phyloP scores from a whole-genome alignment of 768 basidiomycete species.

The Hygrocybe punicea region DNA sequence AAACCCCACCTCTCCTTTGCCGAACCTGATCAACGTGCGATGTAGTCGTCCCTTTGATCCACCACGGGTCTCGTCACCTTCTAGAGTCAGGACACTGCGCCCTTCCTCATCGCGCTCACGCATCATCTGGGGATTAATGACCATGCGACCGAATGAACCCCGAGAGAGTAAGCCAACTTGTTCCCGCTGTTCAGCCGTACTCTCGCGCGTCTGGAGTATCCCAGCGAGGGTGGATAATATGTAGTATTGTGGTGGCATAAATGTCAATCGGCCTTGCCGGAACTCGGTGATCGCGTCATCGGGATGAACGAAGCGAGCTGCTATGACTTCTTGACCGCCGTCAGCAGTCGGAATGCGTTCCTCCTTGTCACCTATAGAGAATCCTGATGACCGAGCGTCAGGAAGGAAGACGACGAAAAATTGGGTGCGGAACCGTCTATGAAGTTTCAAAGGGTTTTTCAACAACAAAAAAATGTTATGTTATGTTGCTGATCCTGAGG shows the following conservation, averaged over 20 bases:
- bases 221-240: slow-evolving; percentile 58
- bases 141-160: slow-evolving; percentile 59
- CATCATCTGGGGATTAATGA: slow-evolving; percentile 50
- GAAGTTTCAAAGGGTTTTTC: neutral
- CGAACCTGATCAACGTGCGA: slow-evolving; percentile 49
- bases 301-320: slow-evolving; percentile 64
- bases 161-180: slow-evolving; percentile 46
- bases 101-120: slow-evolving; percentile 43
- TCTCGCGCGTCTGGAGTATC: slow-evolving; percentile 43
- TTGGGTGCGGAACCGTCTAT: slow-evolving; percentile 66
- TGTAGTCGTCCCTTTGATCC: slow-evolving; percentile 59
- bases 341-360: slow-evolving; percentile 65
- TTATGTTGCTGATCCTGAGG: too few species aligned
- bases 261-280: slow-evolving; percentile 45
- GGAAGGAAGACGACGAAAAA: slow-evolving; percentile 67
- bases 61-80: slow-evolving; percentile 67
- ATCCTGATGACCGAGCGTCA: slow-evolving; percentile 40
- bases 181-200: slow-evolving; percentile 45
- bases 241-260: slow-evolving; percentile 78
- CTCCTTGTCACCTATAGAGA: slow-evolving; percentile 52
- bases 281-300: slow-evolving; percentile 51
- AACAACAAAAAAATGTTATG: neutral
- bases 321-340: slow-evolving; percentile 66
- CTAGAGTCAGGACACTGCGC: slow-evolving; percentile 52
- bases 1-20: slow-evolving; percentile 48